These are phyloP conservation scores for Nannochloropsis salina DNA, from an alignment of 108 stramenopile species.

Conservation along the genomic window DNA sequence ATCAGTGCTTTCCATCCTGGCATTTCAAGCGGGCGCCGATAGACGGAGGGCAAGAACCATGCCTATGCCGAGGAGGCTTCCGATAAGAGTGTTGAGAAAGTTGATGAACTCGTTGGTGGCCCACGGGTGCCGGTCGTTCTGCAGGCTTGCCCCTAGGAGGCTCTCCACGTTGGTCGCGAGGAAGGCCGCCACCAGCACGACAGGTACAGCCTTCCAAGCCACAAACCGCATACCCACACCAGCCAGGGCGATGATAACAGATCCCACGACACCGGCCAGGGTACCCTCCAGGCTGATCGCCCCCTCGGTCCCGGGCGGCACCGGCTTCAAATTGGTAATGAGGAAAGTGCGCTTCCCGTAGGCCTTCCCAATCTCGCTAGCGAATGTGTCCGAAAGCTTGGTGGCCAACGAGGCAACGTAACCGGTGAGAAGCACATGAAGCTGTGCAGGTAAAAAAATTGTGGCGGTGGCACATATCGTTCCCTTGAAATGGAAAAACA, in stretches of 20 bases:
- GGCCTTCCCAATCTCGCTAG: constrained; percentile 82
- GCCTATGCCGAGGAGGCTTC: constrained; percentile 67
- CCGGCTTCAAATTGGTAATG: constrained; percentile 77
- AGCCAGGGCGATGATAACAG: constrained; percentile 65
- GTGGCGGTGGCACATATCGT: constrained; percentile 48
- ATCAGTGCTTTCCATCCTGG: no score
- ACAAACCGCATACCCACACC: constrained; percentile 61
- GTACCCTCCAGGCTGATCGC: constrained; percentile 83
- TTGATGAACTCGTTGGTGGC: constrained; percentile 92
- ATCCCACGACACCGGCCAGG: constrained; percentile 72
- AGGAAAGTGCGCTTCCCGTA: constrained; percentile 88
- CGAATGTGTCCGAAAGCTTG: constrained; percentile 89
- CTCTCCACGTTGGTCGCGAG: constrained; percentile 82
- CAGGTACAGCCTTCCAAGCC: constrained; percentile 49
- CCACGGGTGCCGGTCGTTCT: constrained; percentile 71
- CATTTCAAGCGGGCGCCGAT: no score
- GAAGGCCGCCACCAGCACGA: constrained; percentile 70
- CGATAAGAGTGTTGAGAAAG: constrained; percentile 84
- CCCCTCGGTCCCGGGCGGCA: constrained; percentile 83
- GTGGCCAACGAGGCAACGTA: constrained; percentile 83
- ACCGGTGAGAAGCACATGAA: constrained; percentile 60
- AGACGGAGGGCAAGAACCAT: constrained; percentile 31
- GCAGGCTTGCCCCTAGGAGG: constrained; percentile 79
- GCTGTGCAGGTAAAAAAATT: constrained; percentile 13
- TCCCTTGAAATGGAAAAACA: constrained; percentile 20